Evolutionary conservation across 1,284 basidiomycete genomes (phyloP), one percentile per base, ranked within the genome.

Genomic region (Kwoniella shivajii): DNA sequence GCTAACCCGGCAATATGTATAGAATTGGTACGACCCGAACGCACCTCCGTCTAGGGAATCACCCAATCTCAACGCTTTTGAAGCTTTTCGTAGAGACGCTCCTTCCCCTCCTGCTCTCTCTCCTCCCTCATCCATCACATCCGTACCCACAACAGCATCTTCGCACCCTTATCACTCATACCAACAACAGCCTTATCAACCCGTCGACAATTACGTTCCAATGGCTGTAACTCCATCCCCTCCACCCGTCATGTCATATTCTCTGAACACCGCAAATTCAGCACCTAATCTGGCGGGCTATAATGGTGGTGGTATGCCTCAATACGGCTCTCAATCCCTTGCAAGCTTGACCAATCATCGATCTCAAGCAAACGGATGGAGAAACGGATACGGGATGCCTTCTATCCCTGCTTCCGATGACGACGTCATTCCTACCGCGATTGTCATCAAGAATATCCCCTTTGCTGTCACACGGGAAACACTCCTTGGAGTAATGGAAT

Each of bases 391-490:
- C 44, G 57, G 48, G 3, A 55, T 60, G 51, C 58, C 59, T 9
- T 56, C 36, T 7, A 56, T 60, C 13, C 61, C 66, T 2, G 42
- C 56, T 10, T 49, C 59, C 2, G 75, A 77, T 66, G 93, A 97
- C 76, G 94, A 97, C 76, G 85, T 97, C 76, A 99, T 99, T 78
- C 95, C 95, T 52, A 99, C 95, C 16, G 95, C 96, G 54, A 98
- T 99, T 72, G 95, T 99, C 72, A 96, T 99, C 80, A 99, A 99
- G 85, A 98, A 98, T 83, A 99, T 98, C 79, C 95, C 94, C 59
- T 98, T 99, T 82, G 93, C 92, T 70, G 92, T 98, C 67, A 92
- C 93, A 80, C 87, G 90, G 72, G 94, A 99, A 80, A 92, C 92
- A 56, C 84, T 99, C 60, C 86, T 99, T 68, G 88, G 89, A 80